phyloP scores from a whole-genome alignment of 805 yeast genomes.

The Hemisphaericaspora nanyangensis region DNA sequence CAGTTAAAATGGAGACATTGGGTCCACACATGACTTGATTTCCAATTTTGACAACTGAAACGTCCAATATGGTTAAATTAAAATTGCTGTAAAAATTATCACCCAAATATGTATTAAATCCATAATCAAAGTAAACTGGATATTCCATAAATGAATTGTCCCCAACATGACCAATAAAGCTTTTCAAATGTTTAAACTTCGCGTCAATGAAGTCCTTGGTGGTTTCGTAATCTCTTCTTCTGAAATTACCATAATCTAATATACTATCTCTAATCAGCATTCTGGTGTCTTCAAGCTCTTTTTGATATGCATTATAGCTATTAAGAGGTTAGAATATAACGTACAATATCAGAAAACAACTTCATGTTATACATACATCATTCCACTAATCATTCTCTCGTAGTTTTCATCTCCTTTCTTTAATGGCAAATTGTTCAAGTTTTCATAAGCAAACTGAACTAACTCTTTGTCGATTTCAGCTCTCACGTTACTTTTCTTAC shows the following conservation, averaged over 20 bases:
- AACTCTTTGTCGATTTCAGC: slow-evolving; percentile 9
- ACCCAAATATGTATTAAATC: slow-evolving; percentile 12
- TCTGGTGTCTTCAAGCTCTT: slow-evolving; percentile 7
- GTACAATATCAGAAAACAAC: no score
- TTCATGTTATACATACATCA: slow-evolving; percentile 7
- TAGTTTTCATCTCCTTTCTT: slow-evolving; percentile 11
- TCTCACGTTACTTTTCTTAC: slow-evolving; percentile 7
- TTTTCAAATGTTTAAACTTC: slow-evolving; percentile 6
- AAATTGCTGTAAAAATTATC: slow-evolving; percentile 11
- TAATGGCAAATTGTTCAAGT: slow-evolving; percentile 11
- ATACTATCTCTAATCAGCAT: slow-evolving; percentile 9
- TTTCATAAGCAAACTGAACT: slow-evolving; percentile 10
- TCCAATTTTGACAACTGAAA: slow-evolving; percentile 12
- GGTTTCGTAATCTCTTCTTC: slow-evolving; percentile 7
- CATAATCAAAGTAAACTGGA: slow-evolving; percentile 12
- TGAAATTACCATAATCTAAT: slow-evolving; percentile 10
- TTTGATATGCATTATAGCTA: slow-evolving; percentile 7
- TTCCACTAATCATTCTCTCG: slow-evolving; percentile 15
- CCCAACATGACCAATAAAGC: slow-evolving; percentile 12
- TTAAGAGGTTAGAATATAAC: neutral
- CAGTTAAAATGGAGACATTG: slow-evolving; percentile 9
- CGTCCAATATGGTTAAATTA: slow-evolving; percentile 12
- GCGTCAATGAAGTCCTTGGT: slow-evolving; percentile 7
- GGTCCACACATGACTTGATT: slow-evolving; percentile 12
- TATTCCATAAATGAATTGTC: slow-evolving; percentile 10